Evolutionary conservation across 345 rosid species (phyloP).

Genomic region (Eucalyptus urophylla): DNA sequence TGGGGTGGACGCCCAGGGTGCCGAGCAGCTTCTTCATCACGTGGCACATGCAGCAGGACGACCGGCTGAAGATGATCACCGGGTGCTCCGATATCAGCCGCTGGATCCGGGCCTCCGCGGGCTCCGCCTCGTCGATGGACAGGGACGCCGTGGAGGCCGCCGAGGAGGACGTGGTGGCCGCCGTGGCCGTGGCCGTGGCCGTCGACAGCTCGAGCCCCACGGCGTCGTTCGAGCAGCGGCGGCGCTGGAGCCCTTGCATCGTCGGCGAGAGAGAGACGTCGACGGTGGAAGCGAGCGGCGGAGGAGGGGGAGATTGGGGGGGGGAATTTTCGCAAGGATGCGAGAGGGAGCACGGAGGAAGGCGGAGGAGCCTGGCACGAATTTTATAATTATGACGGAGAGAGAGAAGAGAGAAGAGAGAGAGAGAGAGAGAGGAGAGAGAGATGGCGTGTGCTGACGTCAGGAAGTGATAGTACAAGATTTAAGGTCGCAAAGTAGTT

Average conservation of each 20-base stretch:
- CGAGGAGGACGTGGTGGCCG: constrained; percentile 2
- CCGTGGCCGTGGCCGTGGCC: constrained; percentile 8
- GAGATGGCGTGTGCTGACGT: constrained; percentile 31
- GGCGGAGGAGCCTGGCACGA: neutral
- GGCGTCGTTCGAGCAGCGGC: constrained; percentile 33
- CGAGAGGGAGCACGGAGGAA: neutral
- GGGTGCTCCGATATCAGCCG: constrained; percentile 90
- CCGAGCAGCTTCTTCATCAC: constrained; percentile 80
- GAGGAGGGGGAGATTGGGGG: neutral
- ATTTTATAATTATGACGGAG: constrained; percentile 11
- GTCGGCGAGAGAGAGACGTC: constrained; percentile 9
- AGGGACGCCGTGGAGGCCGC: constrained; percentile 24
- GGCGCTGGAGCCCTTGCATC: constrained; percentile 61
- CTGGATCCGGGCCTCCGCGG: constrained; percentile 60
- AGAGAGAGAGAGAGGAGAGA: neutral
- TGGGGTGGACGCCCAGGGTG: constrained; percentile 75
- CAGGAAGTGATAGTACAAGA: constrained; percentile 18
- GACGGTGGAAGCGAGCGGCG: constrained; percentile 7
- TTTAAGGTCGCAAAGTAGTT: neutral
- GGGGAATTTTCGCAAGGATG: neutral
- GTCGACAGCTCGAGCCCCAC: constrained; percentile 28
- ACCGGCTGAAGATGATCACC: constrained; percentile 77
- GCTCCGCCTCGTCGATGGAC: constrained; percentile 73
- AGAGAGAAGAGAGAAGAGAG: neutral
- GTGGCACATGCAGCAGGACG: constrained; percentile 95